Percentiles rank a stretch among this genome's conserved stretches.
Evolutionary conservation across 371 early-diverging fungal genomes (phyloP).

Genomic region (Mucor velutinosus): DNA sequence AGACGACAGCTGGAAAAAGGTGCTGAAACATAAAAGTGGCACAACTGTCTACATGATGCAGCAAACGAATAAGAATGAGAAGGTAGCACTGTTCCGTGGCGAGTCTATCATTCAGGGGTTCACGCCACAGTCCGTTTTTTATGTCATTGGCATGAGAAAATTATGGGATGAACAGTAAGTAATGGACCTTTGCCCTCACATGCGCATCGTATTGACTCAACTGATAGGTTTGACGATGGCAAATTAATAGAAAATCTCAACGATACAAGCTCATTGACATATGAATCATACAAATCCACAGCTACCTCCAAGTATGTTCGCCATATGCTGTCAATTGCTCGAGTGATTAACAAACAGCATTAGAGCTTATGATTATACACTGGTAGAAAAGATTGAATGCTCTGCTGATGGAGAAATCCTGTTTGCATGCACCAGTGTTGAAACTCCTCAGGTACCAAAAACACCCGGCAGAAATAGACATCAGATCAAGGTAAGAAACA

Average conservation of each 20-base stretch:
- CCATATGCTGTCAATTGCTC: background rate
- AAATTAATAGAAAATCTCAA: slow-evolving; percentile 56
- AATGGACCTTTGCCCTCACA: no score
- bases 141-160: slow-evolving; percentile 69
- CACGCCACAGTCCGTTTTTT: slow-evolving; percentile 67
- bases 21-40: slow-evolving; percentile 67
- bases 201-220: background rate
- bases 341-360: background rate
- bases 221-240: slow-evolving; percentile 56
- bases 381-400: slow-evolving; percentile 68
- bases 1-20: slow-evolving; percentile 63
- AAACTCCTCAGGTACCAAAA: slow-evolving; percentile 61
- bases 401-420: slow-evolving; percentile 61
- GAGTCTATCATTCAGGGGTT: slow-evolving; percentile 66
- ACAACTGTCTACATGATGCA: slow-evolving; percentile 59
- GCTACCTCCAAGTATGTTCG: slow-evolving; percentile 40
- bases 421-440: slow-evolving; percentile 67
- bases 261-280: slow-evolving; percentile 56
- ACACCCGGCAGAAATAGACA: slow-evolving; percentile 58
- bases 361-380: slow-evolving; percentile 62
- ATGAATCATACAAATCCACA: slow-evolving; percentile 53
- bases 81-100: slow-evolving; percentile 63
- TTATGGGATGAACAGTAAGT: slow-evolving; percentile 62
- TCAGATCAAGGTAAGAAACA: slow-evolving; percentile 49
- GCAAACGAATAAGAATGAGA: slow-evolving; percentile 32